Base-by-base conservation (phyloP, 176 grass and related monocot species). In the Tuctoria greenei region DNA sequence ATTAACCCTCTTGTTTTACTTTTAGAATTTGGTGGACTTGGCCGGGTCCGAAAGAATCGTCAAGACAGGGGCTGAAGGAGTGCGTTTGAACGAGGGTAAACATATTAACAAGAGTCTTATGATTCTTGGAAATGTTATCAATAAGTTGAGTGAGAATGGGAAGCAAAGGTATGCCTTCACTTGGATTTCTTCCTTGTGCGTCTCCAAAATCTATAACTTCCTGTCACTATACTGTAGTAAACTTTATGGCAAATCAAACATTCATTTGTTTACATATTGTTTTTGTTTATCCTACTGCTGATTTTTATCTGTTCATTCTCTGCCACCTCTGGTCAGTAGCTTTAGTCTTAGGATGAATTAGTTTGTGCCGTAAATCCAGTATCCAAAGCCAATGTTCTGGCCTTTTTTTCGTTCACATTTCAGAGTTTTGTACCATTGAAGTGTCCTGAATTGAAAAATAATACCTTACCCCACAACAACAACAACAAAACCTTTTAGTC, bases 111-210 rank as follows among this genome's bases (percentile, higher is more conserved):
- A 95, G 77, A 99, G 89, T 23, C 88, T 99, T 73, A 92, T 90
- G 89, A 90, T 88, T 86, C 91, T 99, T 45, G 95, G 95, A 4
- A 99, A 99, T 82, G 95, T 92, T 25, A 99, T 99, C 71, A 99
- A 99, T 72, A 99, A 99, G 72, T 84, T 99, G 49, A 90, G 82
- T 49, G 95, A 95, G 72, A 92, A 78, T 61, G 89, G 86, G 74
- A 99, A 95, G 44, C 85, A 90, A 82, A 92, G 89, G 92, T 99
- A 87, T 10, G 46, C 18, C 13, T 67, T 37, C 78, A 16, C 40
- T 12, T 47, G 16, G 20, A 71, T 28, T 56, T 52, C 23, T 69
- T 41, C 24, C 34, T 61, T 27, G 5, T 40, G 27, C 38, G 20
- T 8, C 38, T 52, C 1, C 46, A 16, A 74, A 84, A 52, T 56